Evolutionary conservation across 2,329 filamentous ascomycete genomes (phyloP).

Genomic region (Falciphora oryzae): DNA sequence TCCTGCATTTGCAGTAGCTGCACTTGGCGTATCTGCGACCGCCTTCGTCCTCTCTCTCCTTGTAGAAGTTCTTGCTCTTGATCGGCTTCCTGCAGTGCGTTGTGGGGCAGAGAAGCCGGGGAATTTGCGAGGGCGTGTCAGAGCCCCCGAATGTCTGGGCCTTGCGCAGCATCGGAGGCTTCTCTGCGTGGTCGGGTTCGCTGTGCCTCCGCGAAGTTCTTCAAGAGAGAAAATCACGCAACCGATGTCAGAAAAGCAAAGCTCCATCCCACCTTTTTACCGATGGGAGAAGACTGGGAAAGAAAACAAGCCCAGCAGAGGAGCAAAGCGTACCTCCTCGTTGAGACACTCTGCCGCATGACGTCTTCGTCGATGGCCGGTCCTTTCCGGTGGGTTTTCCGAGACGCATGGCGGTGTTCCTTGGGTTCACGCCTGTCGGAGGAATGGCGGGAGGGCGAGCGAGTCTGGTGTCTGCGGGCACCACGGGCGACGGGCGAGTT

Average conservation of each 20-base stretch:
- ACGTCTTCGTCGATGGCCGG: conserved; percentile 12
- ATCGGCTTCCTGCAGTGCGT: background rate
- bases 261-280: background rate
- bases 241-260: background rate
- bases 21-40: background rate
- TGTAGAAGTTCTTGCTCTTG: conserved; percentile 1
- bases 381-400: conserved; percentile 12
- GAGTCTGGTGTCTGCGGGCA: conserved; percentile 13
- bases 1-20: background rate
- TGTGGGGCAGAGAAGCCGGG: background rate
- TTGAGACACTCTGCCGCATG: conserved; percentile 10
- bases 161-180: conserved; percentile 12
- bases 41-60: background rate
- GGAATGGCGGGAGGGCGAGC: conserved; percentile 21
- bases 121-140: background rate
- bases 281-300: conserved; percentile 3
- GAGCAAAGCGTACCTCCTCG: conserved; percentile 17
- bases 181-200: conserved; percentile 14
- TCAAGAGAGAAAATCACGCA: background rate
- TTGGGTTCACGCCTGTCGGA: conserved; percentile 13
- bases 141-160: background rate
- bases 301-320: conserved; percentile 10
- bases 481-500: conserved; percentile 9
- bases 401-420: conserved; percentile 10
- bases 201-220: conserved; percentile 17